Conservation (phyloP, 352 stramenopile species). For the Lagenidium giganteum region DNA sequence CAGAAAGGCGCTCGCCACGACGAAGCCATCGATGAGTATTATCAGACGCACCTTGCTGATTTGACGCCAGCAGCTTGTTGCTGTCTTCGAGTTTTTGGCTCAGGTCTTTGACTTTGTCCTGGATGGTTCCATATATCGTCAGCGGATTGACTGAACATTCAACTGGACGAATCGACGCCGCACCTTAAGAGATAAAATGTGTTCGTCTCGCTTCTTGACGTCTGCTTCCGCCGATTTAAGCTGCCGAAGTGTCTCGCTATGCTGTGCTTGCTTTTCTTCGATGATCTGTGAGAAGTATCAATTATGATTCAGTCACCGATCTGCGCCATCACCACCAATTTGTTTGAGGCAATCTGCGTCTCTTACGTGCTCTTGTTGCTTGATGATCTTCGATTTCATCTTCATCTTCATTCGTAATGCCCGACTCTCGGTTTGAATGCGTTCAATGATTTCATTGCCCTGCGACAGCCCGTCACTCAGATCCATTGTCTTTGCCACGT, state of each 20-base stretch:
- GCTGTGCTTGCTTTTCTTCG: conserved; percentile 74
- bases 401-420: conserved; percentile 75
- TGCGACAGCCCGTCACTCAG: too few species aligned
- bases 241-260: conserved; percentile 51
- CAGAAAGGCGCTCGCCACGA: too few species aligned
- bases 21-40: too few species aligned
- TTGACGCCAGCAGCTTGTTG: conserved; percentile 84
- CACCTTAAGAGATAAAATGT: conserved; percentile 57
- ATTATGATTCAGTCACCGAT: not conserved
- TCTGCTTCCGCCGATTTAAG: conserved; percentile 68
- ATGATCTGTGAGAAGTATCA: too few species aligned
- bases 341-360: too few species aligned
- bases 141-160: not conserved
- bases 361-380: conserved; percentile 79
- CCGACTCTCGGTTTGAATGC: conserved; percentile 81
- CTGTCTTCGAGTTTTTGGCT: conserved; percentile 85
- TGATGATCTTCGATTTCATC: conserved; percentile 87
- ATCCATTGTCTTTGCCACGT: too few species aligned
- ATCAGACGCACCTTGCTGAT: conserved; percentile 71
- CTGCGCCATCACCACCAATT: not conserved
- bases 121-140: not conserved
- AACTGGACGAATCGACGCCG: conserved; percentile 3
- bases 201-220: conserved; percentile 61
- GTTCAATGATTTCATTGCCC: conserved; percentile 89
- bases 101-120: conserved; percentile 66